Conservation (phyloP, 2,329 filamentous ascomycete genomes). For the Colletotrichum sp. region DNA sequence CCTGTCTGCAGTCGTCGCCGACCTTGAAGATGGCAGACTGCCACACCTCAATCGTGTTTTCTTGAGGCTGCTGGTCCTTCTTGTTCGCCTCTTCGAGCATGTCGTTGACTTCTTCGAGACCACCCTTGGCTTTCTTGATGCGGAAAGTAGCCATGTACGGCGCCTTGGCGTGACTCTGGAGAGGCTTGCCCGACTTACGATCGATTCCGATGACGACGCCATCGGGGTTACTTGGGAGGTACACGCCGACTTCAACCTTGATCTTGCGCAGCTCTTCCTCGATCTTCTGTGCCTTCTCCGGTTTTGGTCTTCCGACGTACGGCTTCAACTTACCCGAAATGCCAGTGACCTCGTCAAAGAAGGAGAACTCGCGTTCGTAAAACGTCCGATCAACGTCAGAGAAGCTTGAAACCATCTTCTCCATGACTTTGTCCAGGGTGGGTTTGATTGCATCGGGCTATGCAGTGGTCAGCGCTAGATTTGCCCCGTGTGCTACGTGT, state of each 20-base stretch:
- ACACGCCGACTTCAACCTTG: constrained; percentile 95
- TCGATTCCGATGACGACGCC: constrained; percentile 98
- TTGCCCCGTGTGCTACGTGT: neutral
- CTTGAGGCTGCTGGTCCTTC: constrained; percentile 31
- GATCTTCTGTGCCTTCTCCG: constrained; percentile 98
- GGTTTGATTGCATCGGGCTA: constrained; percentile 92
- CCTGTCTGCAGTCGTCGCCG: constrained; percentile 96
- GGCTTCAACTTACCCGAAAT: constrained; percentile 97
- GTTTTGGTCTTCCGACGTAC: constrained; percentile 88
- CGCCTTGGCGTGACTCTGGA: constrained; percentile 97
- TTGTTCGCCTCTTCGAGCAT: constrained; percentile 53
- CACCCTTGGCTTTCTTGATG: constrained; percentile 78
- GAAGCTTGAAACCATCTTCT: constrained; percentile 82
- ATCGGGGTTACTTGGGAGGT: constrained; percentile 95
- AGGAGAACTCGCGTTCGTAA: constrained; percentile 94
- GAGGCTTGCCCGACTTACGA: constrained; percentile 93
- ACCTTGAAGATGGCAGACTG: constrained; percentile 99
- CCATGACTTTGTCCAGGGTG: constrained; percentile 88
- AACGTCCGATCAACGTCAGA: constrained; percentile 79
- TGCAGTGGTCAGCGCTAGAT: constrained; percentile 22
- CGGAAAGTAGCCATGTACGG: constrained; percentile 99
- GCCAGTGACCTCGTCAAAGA: constrained; percentile 95
- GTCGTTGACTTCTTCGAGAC: constrained; percentile 56
- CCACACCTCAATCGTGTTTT: constrained; percentile 88
- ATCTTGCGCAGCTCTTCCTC: constrained; percentile 98